Base-by-base conservation (phyloP, 1,284 basidiomycete genomes). In the Fomitopsis pinicola region DNA sequence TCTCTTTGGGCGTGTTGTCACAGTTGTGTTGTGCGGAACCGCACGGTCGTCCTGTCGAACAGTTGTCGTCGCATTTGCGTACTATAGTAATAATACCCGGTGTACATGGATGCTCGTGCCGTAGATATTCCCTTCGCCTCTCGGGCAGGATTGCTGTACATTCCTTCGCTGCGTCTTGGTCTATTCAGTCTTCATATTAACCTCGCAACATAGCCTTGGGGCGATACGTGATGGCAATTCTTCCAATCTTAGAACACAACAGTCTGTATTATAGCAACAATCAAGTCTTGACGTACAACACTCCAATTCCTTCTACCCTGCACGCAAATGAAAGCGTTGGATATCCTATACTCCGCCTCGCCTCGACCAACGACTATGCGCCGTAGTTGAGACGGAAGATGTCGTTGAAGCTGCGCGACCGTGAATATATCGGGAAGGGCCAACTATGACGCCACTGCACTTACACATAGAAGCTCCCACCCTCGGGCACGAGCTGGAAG, bases 401-500 rank as follows among this genome's bases (percentile, higher is more conserved):
- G 75, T 95, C 92, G 76, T 95, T 95, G 73, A 82, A 81, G 55
- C 91, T 93, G 69, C 3, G 42, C 12, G 55, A 45, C 42, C 44
- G 59, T 64, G 30, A 65, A 57, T 17, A 33, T 54, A 3, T 3
- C 30, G 30, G 30, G 19, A 12, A 22, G 45, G 46, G 42, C 22
- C 44, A 30, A 26, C 28, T 33, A n/a, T 9, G 30, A 44, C 17
- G 36, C 45, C 45, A 12, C 48, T 58, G 50, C 1, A 77, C 89
- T 62, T 79, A 95, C 88, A 98, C 92, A 74, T 89, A 98, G 83
- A 93, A 98, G 67, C 85, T 86, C 33, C 71, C 75, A 17, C 80
- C 85, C 26, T 97, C 94, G 36, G 87, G 90, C 62, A 92, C 83
- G 57, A 98, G 86, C 67, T 96, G 94, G 86, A 98, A 99, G 62